phyloP scores from a whole-genome alignment of 768 basidiomycete species.

The Suillus cothurnatus region DNA sequence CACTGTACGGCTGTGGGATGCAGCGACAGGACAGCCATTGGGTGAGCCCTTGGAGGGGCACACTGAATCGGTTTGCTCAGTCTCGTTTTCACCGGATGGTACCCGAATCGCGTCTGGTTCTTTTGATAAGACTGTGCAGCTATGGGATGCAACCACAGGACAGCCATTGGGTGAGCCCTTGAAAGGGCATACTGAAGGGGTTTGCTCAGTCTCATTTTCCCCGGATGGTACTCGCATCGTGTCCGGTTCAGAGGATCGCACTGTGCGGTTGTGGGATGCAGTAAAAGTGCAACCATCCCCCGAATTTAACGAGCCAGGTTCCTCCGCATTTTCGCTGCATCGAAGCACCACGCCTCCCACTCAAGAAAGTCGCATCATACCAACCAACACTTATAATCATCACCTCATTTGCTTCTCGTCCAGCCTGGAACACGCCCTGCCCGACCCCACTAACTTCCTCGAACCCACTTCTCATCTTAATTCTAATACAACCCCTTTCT shows the following conservation, averaged over 20 bases:
- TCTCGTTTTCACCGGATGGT: background rate
- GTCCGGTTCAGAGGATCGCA: background rate
- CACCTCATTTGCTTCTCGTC: background rate
- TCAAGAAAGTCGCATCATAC: background rate
- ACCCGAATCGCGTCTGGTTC: background rate
- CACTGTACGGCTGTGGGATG: background rate
- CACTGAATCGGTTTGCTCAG: background rate
- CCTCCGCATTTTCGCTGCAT: background rate
- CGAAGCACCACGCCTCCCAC: background rate
- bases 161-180: constrained; percentile 5
- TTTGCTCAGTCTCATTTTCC: constrained; percentile 21
- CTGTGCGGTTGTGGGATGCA: background rate
- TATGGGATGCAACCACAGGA: background rate
- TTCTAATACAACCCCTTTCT: no score
- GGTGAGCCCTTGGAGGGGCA: background rate
- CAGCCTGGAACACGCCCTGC: background rate
- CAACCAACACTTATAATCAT: background rate
- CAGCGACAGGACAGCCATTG: background rate
- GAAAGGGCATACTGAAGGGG: constrained; percentile 13
- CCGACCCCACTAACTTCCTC: background rate
- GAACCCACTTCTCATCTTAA: no score
- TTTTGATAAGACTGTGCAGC: background rate
- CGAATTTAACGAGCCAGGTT: no score
- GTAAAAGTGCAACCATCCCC: no score
- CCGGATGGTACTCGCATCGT: background rate